Evolutionary conservation across 2,329 filamentous ascomycete species (phyloP).

Genomic region (Trichophyton simii): DNA sequence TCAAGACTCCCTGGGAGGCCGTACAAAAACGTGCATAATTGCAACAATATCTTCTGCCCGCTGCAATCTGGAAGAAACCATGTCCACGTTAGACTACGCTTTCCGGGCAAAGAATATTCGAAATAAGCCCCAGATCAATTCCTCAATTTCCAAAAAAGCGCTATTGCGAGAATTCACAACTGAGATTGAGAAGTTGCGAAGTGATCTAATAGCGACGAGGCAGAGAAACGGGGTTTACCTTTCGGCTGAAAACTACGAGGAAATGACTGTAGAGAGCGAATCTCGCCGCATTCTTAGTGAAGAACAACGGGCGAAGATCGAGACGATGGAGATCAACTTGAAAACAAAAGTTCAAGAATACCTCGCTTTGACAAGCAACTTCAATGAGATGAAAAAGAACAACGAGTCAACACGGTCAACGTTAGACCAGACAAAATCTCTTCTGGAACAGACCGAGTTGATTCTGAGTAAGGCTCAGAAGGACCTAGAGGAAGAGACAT

Average conservation of each 20-base stretch:
- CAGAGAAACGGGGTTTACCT: constrained; percentile 94
- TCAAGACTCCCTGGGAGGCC: constrained; percentile 90
- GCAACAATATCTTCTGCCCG: constrained; percentile 90
- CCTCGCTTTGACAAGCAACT: constrained; percentile 71
- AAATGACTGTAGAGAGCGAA: constrained; percentile 83
- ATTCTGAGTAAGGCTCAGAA: constrained; percentile 66
- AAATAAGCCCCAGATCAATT: constrained; percentile 94
- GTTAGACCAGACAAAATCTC: constrained; percentile 65
- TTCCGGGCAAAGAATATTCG: constrained; percentile 97
- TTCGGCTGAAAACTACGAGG: constrained; percentile 76
- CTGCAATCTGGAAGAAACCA: constrained; percentile 92
- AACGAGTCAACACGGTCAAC: constrained; percentile 61
- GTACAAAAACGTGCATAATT: constrained; percentile 97
- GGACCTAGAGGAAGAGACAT: constrained; percentile 64
- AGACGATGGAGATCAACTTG: constrained; percentile 79
- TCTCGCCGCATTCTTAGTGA: constrained; percentile 82
- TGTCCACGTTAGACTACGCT: constrained; percentile 94
- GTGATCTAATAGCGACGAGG: constrained; percentile 80
- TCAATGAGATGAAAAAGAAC: constrained; percentile 80
- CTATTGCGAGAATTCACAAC: constrained; percentile 76
- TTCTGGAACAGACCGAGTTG: constrained; percentile 78
- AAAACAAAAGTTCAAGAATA: constrained; percentile 90
- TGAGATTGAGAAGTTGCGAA: constrained; percentile 91
- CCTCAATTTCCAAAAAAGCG: constrained; percentile 83
- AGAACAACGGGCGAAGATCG: constrained; percentile 83